Base-by-base conservation (phyloP, 306 rosid species). In the Psophocarpus tetragonolobus region DNA sequence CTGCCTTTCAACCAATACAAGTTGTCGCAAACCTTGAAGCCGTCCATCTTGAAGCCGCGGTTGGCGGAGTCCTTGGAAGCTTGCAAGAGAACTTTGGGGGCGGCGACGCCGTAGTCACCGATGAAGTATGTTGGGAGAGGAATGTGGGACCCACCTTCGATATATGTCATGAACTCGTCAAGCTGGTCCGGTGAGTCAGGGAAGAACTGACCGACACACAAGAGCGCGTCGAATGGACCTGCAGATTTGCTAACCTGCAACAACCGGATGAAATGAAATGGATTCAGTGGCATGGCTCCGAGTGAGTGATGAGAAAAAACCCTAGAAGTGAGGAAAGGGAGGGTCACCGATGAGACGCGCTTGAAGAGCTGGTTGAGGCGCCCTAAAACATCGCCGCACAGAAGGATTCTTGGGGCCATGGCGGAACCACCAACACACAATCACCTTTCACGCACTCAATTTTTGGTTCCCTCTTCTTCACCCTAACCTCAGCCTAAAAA, bases 1-100 rank as follows among this genome's bases (percentile, higher is more conserved):
- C 99, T 91, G 85, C 99, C 97, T 88, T 85, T 92, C 91, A 95
- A 85, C 99, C 99, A 95, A 87, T 74, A 91, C 78, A 95, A 75
- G 76, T 92, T 95, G 44, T 82, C 68, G 78, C 96, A 86, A 62
- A 95, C 68, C 83, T 82, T 89, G 81, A 95, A 79, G 18, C 99
- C 99, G 58, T 95, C 99, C 97, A 92, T 83, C 72, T 90, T 95
- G 89, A 95, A 95, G 21, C 99, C 97, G 27, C 35, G 85, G 83
- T 92, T 91, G 1, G 71, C 84, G 0, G 88, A 23, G 74, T 86
- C 97, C 75, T 77, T 91, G 5, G 91, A 80, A 44, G 97, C 92
- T 0, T 87, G 84, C 64, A 81, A 72, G 29, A 95, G 78, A 51
- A 90, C 68, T 73, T 91, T 95, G 20, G 93, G 69, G 11, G 92